Evolutionary conservation across 371 early-diverging fungal genomes (phyloP), one percentile per base, ranked within the genome.

Genomic region (Basidiobolus meristosporus): DNA sequence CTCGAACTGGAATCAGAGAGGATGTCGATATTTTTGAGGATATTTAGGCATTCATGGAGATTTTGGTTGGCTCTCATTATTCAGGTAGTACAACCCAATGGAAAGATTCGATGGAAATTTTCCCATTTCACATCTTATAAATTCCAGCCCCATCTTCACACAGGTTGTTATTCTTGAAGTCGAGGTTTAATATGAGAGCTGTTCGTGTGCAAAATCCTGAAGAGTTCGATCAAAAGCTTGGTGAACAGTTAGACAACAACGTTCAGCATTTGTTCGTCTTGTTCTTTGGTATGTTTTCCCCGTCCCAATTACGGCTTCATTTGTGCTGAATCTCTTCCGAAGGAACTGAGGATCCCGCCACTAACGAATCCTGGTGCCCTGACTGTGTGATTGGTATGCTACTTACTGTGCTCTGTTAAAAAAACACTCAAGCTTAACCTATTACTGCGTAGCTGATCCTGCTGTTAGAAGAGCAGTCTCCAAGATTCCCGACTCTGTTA

Each of bases 361-460:
- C 66, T 6, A 51, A 57, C 20, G 55, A 65, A 52, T 65, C 65
- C 9, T 69, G 69, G 69, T 69, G 69, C 43, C 65, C 66, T 31
- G 68, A 68, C 42, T 68, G 65, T 47, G 59, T 46, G 16, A 32
- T 34, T 22, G 53, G 53, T 53, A 49, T 23, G 18, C 17, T 44
- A 15, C 26, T 36, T 35, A 26, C n/a, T n/a, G n/a, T n/a, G n/a
- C n/a, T n/a, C n/a, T n/a, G n/a, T n/a, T n/a, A n/a, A n/a, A n/a
- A n/a, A n/a, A n/a, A n/a, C n/a, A n/a, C 12, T 11, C 10, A 44
- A 39, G 12, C 26, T 41, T 9, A 31, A 3, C 1, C 28, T 39
- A 16, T 14, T 14, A 3, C 17, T 7, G 15, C n/a, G 17, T 41
- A 53, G 65, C 65, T 26, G 63, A 65, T 52, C 69, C 69, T 19